Evolutionary conservation across 768 basidiomycete genomes (phyloP).

Genomic region (Amanita pseudoporphyria): DNA sequence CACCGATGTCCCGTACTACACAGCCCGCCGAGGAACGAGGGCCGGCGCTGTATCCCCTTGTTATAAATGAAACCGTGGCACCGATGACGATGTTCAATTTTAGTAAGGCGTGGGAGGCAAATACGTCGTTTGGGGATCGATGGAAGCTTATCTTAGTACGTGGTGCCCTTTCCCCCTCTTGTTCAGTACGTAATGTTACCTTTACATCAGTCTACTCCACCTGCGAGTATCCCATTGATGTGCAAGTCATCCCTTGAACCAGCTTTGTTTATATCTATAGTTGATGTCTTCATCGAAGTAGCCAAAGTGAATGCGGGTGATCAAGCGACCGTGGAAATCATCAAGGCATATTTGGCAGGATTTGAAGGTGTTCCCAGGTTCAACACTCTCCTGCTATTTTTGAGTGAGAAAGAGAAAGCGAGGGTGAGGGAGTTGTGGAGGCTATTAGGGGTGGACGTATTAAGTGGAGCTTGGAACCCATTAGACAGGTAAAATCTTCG

Average conservation of each 20-base stretch:
- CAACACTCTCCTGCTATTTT: conserved; percentile 50
- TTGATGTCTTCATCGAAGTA: conserved; percentile 36
- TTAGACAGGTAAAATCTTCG: neutral
- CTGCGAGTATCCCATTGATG: conserved; percentile 45
- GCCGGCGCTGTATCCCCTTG: neutral
- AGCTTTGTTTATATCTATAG: conserved; percentile 43
- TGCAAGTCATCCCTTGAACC: conserved; percentile 70
- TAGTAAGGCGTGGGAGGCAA: conserved; percentile 44
- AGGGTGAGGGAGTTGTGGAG: conserved; percentile 38
- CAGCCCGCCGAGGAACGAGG: neutral
- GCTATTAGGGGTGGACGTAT: conserved; percentile 21
- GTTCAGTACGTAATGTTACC: neutral
- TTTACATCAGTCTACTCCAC: conserved; percentile 38
- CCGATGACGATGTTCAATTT: conserved; percentile 50
- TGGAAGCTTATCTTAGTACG: conserved; percentile 55
- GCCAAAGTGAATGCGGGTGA: conserved; percentile 14
- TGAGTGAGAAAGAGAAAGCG: conserved; percentile 45
- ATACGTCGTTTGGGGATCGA: conserved; percentile 29
- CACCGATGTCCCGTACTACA: conserved; percentile 1
- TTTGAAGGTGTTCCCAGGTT: conserved; percentile 53
- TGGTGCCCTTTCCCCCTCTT: conserved; percentile 7
- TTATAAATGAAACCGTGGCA: neutral
- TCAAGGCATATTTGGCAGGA: conserved; percentile 41
- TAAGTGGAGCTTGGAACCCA: conserved; percentile 17
- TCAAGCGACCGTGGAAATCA: conserved; percentile 13